These are phyloP conservation scores for Solanum habrochaites DNA, from an alignment of 257 asterid species.

Conservation along the genomic window DNA sequence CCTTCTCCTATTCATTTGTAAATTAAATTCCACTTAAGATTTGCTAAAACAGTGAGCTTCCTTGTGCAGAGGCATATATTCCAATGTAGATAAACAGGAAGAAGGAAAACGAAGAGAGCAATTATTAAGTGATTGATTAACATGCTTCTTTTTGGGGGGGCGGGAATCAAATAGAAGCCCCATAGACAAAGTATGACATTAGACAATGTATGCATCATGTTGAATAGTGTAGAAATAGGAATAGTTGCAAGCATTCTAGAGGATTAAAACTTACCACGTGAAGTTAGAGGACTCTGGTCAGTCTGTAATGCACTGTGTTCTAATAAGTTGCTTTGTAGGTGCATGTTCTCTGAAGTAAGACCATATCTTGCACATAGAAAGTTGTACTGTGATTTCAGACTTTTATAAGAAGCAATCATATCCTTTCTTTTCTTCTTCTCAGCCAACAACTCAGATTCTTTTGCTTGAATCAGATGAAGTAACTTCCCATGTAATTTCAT, in stretches of 20 bases:
- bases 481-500: slow-evolving; percentile 59
- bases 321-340: slow-evolving; percentile 21
- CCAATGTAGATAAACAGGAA: not conserved
- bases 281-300: slow-evolving; percentile 21
- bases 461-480: slow-evolving; percentile 58
- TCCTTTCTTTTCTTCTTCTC: slow-evolving; percentile 42
- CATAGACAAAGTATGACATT: not conserved
- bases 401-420: slow-evolving; percentile 28
- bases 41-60: not conserved
- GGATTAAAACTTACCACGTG: slow-evolving; percentile 30
- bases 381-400: slow-evolving; percentile 52
- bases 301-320: slow-evolving; percentile 33
- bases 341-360: slow-evolving; percentile 36
- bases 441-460: slow-evolving; percentile 47
- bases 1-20: not conserved
- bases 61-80: not conserved
- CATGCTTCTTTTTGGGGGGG: not conserved
- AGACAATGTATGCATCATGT: not conserved
- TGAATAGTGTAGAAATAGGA: not conserved
- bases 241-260: not conserved
- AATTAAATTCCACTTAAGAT: not conserved
- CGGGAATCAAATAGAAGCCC: not conserved
- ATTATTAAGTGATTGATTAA: not conserved
- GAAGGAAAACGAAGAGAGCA: not conserved
- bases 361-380: slow-evolving; percentile 37